These are phyloP conservation scores for Claviceps arundinis DNA, from an alignment of 2,329 filamentous ascomycete genomes.

Conservation along the genomic window DNA sequence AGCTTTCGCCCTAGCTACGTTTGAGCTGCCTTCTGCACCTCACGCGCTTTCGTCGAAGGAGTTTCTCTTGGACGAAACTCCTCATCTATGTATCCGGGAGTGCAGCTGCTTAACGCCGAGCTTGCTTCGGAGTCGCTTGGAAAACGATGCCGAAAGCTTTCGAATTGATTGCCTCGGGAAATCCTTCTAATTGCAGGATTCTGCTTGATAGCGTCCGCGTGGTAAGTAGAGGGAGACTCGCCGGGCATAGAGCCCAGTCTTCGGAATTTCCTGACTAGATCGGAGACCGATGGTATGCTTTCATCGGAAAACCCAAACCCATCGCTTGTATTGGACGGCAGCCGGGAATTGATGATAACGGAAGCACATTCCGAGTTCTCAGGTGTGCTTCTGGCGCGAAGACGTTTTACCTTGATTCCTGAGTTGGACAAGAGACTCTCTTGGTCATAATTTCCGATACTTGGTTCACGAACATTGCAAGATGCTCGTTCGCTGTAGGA, in stretches of 20 bases:
- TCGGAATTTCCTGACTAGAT: constrained; percentile 14
- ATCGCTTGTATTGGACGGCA: constrained; percentile 1
- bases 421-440: background rate
- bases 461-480: background rate
- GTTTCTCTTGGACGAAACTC: background rate
- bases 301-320: constrained; percentile 2
- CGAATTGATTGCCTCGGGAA: constrained; percentile 4
- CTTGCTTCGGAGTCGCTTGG: constrained; percentile 6
- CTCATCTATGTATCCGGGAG: background rate
- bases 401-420: background rate
- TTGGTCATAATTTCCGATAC: background rate
- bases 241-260: constrained; percentile 9
- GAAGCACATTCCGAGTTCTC: constrained; percentile 1
- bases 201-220: background rate
- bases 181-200: constrained; percentile 3
- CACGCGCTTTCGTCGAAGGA: background rate
- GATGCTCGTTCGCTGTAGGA: constrained; percentile 4
- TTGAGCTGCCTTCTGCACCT: background rate
- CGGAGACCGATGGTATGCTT: constrained; percentile 11
- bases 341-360: background rate
- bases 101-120: background rate
- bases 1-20: background rate
- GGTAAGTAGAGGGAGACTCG: background rate
- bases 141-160: constrained; percentile 5
- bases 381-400: constrained; percentile 2